Base-by-base conservation (phyloP, 2,329 filamentous ascomycete species). In the Rhinocladiella similis region DNA sequence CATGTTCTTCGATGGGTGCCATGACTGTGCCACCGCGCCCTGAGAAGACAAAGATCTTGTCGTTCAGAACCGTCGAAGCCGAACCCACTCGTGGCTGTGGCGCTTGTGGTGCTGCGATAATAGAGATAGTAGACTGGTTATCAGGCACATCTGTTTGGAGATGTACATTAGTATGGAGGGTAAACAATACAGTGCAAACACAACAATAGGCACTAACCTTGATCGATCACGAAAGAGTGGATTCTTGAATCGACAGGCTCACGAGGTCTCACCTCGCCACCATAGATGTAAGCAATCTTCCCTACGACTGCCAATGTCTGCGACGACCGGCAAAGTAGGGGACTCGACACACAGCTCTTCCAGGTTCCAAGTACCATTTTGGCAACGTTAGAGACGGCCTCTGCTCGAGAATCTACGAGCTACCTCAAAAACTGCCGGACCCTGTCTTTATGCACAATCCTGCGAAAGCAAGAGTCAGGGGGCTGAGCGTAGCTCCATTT, bases 31-130 rank as follows among this genome's bases (percentile, higher is more conserved):
- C 88, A 33, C 87, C 86, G 43, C 89, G 85, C 9, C 91, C 91
- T 47, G 90, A 91, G 71, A 92, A 96, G 41, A 95, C 62, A 72
- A 93, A 93, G 66, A 95, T 85, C 19, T 84, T 85, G 43, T 81
- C 80, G 56, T 85, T 80, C 56, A 94, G 82, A 1, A 84, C 80
- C 12, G 86, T 82, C 0, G 87, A 83, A 33, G 90, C 86, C 63
- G 90, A 83, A 18, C 91, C 91, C 1, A 92, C 83, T 18, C 91
- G 83, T 1, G 89, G 80, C 1, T 77, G 72, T 0, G 90, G 90
- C 1, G 60, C 78, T 60, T 39, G 54, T 58, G 10, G 68, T 64
- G 33, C 70, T 68, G 25, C 67, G 25, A 27, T 49, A n/a, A 75
- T 72, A 73, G 75, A 27, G 83, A 82, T 63, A 79, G 39, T 12